These are phyloP conservation scores for Camptophora hylomeconis DNA, from an alignment of 2,329 filamentous ascomycete species.

Conservation along the genomic window DNA sequence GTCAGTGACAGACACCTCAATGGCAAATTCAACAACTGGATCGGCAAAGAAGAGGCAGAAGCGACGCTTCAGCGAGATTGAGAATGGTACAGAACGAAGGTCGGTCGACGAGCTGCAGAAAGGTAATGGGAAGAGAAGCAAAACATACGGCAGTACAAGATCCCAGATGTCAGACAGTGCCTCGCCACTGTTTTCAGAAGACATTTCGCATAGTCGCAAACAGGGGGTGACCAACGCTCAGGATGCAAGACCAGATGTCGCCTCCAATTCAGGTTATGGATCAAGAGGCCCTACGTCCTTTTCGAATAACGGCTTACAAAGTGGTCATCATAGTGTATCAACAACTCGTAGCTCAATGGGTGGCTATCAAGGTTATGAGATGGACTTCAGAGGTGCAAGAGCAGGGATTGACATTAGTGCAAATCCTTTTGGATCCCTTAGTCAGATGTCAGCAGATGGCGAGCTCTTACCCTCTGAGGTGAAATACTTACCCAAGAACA, in stretches of 20 bases:
- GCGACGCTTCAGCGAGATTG: constrained; percentile 1
- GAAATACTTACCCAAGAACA: background rate
- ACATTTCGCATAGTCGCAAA: background rate
- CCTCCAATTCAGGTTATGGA: background rate
- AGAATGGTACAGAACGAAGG: constrained; percentile 1
- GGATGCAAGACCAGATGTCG: background rate
- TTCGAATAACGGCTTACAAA: constrained; percentile 1
- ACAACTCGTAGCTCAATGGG: constrained; percentile 15
- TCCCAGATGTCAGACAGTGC: constrained; percentile 1
- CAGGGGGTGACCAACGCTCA: background rate
- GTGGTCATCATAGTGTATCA: constrained; percentile 4
- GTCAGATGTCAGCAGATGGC: constrained; percentile 11
- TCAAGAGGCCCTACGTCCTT: no score
- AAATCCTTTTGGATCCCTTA: constrained; percentile 16
- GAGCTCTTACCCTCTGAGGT: constrained; percentile 5
- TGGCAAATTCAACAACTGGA: background rate
- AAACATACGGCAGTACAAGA: background rate
- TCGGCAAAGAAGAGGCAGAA: constrained; percentile 1
- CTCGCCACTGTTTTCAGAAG: no score
- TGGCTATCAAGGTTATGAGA: constrained; percentile 13
- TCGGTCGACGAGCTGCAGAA: background rate
- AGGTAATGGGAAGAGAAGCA: background rate
- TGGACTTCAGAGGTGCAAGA: constrained; percentile 11
- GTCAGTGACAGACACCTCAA: background rate
- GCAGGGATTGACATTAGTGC: constrained; percentile 9